Evolutionary conservation across 805 yeast species (phyloP).

Genomic region (Zygosaccharomyces kombuchaensis): DNA sequence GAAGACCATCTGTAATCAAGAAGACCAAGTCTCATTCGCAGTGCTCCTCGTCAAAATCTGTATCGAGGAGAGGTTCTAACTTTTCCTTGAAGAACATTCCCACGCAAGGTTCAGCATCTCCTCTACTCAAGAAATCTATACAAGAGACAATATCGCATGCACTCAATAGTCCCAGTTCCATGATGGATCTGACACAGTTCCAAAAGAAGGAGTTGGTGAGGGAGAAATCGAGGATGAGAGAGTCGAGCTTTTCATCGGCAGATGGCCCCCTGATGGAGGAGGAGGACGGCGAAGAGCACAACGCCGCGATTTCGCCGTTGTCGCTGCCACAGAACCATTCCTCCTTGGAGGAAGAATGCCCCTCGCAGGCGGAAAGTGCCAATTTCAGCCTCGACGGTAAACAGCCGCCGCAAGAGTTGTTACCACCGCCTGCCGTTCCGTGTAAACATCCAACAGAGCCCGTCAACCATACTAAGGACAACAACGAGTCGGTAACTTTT

Average conservation of each 20-base stretch:
- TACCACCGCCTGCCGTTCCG: neutral
- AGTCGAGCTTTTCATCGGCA: slow-evolving; percentile 7
- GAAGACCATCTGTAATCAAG: slow-evolving; percentile 9
- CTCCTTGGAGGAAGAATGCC: slow-evolving; percentile 15
- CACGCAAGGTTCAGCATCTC: slow-evolving; percentile 15
- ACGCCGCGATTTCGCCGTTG: slow-evolving; percentile 11
- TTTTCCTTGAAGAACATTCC: slow-evolving; percentile 18
- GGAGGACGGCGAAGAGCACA: neutral
- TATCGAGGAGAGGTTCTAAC: slow-evolving; percentile 24
- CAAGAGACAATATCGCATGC: slow-evolving; percentile 29
- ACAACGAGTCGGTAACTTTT: slow-evolving; percentile 23
- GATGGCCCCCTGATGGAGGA: neutral
- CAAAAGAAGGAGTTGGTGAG: slow-evolving; percentile 26
- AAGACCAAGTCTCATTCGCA: slow-evolving; percentile 7
- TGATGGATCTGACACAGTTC: slow-evolving; percentile 32
- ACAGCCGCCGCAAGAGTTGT: neutral
- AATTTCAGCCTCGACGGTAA: slow-evolving; percentile 2
- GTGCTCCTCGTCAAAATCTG: slow-evolving; percentile 14
- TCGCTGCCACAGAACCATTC: slow-evolving; percentile 11
- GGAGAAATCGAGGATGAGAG: slow-evolving; percentile 16
- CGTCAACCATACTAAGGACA: slow-evolving; percentile 8
- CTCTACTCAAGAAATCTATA: slow-evolving; percentile 22
- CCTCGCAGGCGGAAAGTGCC: slow-evolving; percentile 18
- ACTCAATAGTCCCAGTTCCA: slow-evolving; percentile 28
- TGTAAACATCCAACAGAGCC: neutral